Evolutionary conservation across 2,329 filamentous ascomycete species (phyloP).

Genomic region (Talaromyces marneffei): DNA sequence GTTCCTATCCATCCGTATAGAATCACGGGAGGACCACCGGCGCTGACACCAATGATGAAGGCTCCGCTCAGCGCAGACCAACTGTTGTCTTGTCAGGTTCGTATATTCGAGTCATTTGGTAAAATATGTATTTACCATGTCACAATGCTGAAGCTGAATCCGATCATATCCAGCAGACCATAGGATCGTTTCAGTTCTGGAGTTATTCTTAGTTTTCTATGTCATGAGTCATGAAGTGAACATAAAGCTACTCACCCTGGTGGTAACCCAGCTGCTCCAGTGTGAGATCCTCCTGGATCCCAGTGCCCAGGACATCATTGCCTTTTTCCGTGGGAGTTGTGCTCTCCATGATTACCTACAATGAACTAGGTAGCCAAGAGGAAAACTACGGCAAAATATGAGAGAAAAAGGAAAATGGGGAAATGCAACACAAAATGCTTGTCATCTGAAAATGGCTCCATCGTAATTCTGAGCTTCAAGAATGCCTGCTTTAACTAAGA

Average conservation of each 20-base stretch:
- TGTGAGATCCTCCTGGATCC: constrained; percentile 3
- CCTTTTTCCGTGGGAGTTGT: background rate
- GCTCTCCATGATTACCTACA: background rate
- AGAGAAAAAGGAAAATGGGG: background rate
- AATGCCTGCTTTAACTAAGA: too few relatives aligned
- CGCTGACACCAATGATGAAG: constrained; percentile 51
- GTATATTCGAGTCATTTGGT: background rate
- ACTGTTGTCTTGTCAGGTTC: background rate
- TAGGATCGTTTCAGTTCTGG: constrained; percentile 55
- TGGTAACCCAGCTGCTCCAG: constrained; percentile 14
- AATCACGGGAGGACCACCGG: constrained; percentile 55
- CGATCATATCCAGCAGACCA: constrained; percentile 52
- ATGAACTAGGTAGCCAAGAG: background rate
- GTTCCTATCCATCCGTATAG: constrained; percentile 54
- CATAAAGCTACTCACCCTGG: constrained; percentile 6
- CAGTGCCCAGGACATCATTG: background rate
- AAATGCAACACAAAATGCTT: background rate
- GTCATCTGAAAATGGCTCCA: background rate
- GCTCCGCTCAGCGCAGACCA: constrained; percentile 55
- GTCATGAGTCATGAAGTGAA: background rate
- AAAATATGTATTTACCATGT: constrained; percentile 36
- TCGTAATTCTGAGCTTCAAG: background rate
- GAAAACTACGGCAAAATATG: background rate
- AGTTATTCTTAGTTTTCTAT: background rate
- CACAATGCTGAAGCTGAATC: constrained; percentile 55